phyloP scores from a whole-genome alignment of 108 stramenopile species.

The Nitzschia sp. region DNA sequence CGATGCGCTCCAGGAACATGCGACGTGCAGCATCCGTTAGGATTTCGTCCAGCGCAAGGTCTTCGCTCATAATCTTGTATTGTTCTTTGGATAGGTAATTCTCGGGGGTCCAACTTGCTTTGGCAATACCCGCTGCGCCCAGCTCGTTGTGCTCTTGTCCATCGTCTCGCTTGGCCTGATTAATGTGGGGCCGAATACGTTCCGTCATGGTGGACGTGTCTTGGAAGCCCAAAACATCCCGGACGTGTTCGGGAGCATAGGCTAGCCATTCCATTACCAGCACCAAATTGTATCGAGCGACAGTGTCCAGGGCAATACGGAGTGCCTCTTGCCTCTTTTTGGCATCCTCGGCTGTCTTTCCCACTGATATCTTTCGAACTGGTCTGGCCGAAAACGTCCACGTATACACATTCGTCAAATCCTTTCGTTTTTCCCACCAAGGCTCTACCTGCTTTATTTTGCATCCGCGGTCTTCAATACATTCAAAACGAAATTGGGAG shows the following conservation, averaged over 20 bases:
- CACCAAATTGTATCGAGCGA: slow-evolving; percentile 75
- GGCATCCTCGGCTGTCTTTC: slow-evolving; percentile 11
- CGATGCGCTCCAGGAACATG: slow-evolving; percentile 81
- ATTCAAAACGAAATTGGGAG: slow-evolving; percentile 86
- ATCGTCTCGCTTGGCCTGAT: slow-evolving; percentile 67
- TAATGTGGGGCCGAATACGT: slow-evolving; percentile 73
- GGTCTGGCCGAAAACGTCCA: slow-evolving; percentile 64
- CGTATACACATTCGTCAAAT: slow-evolving; percentile 79
- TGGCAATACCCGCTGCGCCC: slow-evolving; percentile 71
- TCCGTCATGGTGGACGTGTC: slow-evolving; percentile 65
- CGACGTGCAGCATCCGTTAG: slow-evolving; percentile 76
- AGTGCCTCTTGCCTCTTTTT: slow-evolving; percentile 47
- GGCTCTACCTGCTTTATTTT: slow-evolving; percentile 57
- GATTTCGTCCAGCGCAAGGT: slow-evolving; percentile 81
- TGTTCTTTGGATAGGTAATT: slow-evolving; percentile 56
- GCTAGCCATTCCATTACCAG: slow-evolving; percentile 82
- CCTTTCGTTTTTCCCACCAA: slow-evolving; percentile 69
- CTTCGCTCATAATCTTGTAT: slow-evolving; percentile 75
- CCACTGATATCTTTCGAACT: slow-evolving; percentile 30
- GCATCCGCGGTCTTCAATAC: slow-evolving; percentile 82
- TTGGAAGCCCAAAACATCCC: slow-evolving; percentile 67
- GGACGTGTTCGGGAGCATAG: slow-evolving; percentile 63
- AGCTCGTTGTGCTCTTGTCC: slow-evolving; percentile 72
- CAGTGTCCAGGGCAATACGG: slow-evolving; percentile 62
- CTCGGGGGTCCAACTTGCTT: slow-evolving; percentile 76